Evolutionary conservation across 2,329 filamentous ascomycete genomes (phyloP), one percentile per base, ranked within the genome.

Genomic region (Penicillium sp.): DNA sequence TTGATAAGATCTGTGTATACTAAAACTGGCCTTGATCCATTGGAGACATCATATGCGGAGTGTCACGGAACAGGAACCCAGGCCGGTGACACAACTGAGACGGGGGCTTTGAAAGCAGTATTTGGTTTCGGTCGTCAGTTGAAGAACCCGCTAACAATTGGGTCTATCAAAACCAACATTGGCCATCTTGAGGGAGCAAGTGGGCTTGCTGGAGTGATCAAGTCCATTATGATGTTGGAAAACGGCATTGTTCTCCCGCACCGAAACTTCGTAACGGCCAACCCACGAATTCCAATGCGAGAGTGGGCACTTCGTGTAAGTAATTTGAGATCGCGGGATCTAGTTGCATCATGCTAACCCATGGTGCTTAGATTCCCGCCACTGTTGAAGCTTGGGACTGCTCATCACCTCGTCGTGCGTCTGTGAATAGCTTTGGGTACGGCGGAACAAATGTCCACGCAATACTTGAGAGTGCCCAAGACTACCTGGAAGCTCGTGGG

Each of bases 21-120:
- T 1, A 16, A 24, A 5, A 49, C 49, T 5, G 45, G 54, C 9
- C 38, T 56, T 16, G n/a, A 38, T 24, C 39, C 48, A 9, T 6
- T 22, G 3, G 14, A 52, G 10, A 56, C 54, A 3, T 24, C 34
- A 9, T 56, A 47, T 31, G 22, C 53, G 7, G 49, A 56, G n/a
- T 40, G 40, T 8, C 54, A 56, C n/a, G 43, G 40, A 4, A 56
- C 54, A 4, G 54, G 54, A 2, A 56, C 48, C 5, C 14, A 16
- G n/a, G 48, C 39, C 5, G 53, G 53, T 21, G 53, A 55, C 42
- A 34, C 47, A 11, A 16, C 36, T 6, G 52, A 55, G 16, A 31
- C 40, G 5, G 34, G 16, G 6, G 47, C 47, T 5, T 24, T 55
- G 5, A 13, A 11, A 4, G 13, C 14, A 18, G 27, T 40, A 2